Evolutionary conservation across 306 rosid genomes (phyloP).

Genomic region (Begonia fuchsioides): DNA sequence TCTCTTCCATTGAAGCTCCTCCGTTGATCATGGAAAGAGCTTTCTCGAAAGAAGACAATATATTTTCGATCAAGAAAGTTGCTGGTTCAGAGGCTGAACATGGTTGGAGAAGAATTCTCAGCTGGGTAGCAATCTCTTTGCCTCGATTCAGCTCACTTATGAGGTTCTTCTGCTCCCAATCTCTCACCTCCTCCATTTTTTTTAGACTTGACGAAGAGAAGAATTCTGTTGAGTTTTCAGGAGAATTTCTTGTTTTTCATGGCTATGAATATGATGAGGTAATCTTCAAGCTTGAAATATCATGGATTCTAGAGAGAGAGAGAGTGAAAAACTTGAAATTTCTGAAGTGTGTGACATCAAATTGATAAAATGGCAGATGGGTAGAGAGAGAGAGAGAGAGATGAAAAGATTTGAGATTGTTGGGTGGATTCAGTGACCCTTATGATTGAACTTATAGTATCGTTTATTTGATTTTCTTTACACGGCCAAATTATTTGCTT

Average conservation of each 20-base stretch:
- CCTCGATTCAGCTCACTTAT: constrained; percentile 35
- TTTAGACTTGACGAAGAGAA: not conserved
- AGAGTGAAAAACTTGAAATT: not conserved
- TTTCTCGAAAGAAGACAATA: constrained; percentile 28
- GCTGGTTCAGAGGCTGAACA: constrained; percentile 14
- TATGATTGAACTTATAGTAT: not conserved
- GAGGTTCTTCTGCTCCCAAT: constrained; percentile 16
- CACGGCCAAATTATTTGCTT: too few species aligned
- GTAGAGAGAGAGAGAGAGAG: constrained; percentile 6
- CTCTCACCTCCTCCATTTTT: constrained; percentile 16
- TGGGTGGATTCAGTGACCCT: too few species aligned
- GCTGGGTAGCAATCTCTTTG: constrained; percentile 30
- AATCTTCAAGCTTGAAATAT: too few species aligned
- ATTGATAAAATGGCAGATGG: not conserved
- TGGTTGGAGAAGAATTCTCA: constrained; percentile 18
- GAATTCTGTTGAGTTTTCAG: not conserved
- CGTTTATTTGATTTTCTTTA: constrained; percentile 4
- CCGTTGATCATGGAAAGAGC: constrained; percentile 22
- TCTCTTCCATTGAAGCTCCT: not conserved
- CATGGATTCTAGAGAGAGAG: too few species aligned
- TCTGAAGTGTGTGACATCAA: not conserved
- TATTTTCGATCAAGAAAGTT: constrained; percentile 24
- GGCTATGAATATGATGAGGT: not conserved
- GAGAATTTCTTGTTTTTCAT: too few species aligned
- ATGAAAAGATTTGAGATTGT: not conserved